Evolutionary conservation across 768 basidiomycete species (phyloP).

Genomic region (Termitomyces sp.): DNA sequence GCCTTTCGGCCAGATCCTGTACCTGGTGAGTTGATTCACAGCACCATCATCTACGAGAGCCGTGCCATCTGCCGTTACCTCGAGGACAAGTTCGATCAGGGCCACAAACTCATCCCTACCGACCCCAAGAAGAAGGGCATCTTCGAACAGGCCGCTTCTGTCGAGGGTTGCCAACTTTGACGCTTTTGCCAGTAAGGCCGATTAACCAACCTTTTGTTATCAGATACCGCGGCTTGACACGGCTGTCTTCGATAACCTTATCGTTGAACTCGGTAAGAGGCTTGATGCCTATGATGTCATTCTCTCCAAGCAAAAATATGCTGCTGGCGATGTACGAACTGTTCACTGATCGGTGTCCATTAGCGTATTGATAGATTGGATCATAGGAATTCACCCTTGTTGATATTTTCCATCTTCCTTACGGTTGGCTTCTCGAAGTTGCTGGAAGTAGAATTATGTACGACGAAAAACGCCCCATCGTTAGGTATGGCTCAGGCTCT

Average conservation of each 20-base stretch:
- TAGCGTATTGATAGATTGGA: neutral
- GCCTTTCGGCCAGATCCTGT: slow-evolving; percentile 64
- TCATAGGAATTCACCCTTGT: slow-evolving; percentile 13
- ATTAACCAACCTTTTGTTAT: too few species aligned
- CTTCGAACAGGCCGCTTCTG: slow-evolving; percentile 45
- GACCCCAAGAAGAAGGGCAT: slow-evolving; percentile 34
- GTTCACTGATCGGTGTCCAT: neutral
- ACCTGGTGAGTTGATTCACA: slow-evolving; percentile 46
- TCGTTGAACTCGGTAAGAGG: slow-evolving; percentile 29
- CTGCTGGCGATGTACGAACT: slow-evolving; percentile 50
- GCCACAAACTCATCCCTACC: slow-evolving; percentile 49
- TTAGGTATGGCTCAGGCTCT: slow-evolving; percentile 1
- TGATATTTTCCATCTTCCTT: slow-evolving; percentile 19
- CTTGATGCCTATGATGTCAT: slow-evolving; percentile 53
- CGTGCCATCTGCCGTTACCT: slow-evolving; percentile 62
- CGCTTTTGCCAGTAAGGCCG: slow-evolving; percentile 30
- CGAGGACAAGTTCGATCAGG: slow-evolving; percentile 49
- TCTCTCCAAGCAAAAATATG: slow-evolving; percentile 47
- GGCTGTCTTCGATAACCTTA: slow-evolving; percentile 18
- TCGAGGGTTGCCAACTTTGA: slow-evolving; percentile 55
- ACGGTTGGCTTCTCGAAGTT: slow-evolving; percentile 10
- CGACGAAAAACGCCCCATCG: slow-evolving; percentile 10
- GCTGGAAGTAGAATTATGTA: slow-evolving; percentile 13
- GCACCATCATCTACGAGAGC: slow-evolving; percentile 58
- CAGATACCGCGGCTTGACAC: slow-evolving; percentile 5